Conservation (phyloP, 495 filamentous ascomycete genomes). For the Tuber aestivum region DNA sequence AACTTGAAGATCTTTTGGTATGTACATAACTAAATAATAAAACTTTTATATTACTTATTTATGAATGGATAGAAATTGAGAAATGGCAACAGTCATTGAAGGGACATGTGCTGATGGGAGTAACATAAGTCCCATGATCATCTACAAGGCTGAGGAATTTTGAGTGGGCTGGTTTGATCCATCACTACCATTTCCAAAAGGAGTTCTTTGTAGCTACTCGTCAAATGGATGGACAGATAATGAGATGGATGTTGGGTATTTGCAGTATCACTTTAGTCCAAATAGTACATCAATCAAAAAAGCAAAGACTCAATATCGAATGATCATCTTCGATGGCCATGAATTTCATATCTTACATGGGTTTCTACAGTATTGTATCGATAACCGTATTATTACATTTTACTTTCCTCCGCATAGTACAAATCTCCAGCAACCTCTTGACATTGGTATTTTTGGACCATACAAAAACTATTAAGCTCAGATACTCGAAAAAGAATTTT, state of each 20-base stretch:
- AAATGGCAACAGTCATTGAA: conserved; percentile 12
- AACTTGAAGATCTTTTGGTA: not conserved
- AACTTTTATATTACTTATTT: not conserved
- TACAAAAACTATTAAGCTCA: conserved; percentile 13
- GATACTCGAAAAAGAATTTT: conserved; percentile 4
- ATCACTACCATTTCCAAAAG: conserved; percentile 4
- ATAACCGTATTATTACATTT: conserved; percentile 11
- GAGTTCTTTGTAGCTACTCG: conserved; percentile 4
- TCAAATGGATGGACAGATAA: conserved; percentile 8
- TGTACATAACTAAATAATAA: not conserved
- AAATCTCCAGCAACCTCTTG: conserved; percentile 4
- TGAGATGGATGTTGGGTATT: not conserved
- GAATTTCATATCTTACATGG: not conserved
- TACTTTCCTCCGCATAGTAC: conserved; percentile 5
- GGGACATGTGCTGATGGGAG: not conserved
- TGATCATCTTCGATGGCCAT: conserved; percentile 8
- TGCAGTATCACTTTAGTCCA: conserved; percentile 5
- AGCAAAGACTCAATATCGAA: not conserved
- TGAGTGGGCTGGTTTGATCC: conserved; percentile 4
- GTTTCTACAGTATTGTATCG: conserved; percentile 8
- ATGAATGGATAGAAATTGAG: conserved; percentile 5
- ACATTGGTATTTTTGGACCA: conserved; percentile 8
- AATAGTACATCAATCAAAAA: not conserved
- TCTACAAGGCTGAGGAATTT: conserved; percentile 5
- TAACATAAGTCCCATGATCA: conserved; percentile 6